Conservation (phyloP, 306 rosid species). For the Vigna radiata region DNA sequence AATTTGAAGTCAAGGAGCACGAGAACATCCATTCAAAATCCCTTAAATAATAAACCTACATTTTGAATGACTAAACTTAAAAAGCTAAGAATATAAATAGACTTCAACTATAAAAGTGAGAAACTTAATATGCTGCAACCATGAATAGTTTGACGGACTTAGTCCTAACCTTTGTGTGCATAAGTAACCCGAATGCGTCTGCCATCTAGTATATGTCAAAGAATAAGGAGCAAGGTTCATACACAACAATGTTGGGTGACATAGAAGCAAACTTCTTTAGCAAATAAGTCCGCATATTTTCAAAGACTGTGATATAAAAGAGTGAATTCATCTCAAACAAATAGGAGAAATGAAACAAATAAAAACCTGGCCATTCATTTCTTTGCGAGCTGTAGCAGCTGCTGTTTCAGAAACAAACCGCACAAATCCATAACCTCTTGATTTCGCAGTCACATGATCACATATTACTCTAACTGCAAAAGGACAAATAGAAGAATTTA, state of each 20-base stretch:
- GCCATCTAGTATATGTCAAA: slow-evolving; percentile 62
- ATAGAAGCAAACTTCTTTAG: no score
- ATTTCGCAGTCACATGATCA: slow-evolving; percentile 65
- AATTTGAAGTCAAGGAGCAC: neutral
- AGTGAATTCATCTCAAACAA: neutral
- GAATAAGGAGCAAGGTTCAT: neutral
- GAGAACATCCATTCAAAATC: neutral
- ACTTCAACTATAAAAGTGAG: neutral
- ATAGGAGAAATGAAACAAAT: neutral
- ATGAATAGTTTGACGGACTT: neutral
- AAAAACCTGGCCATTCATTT: slow-evolving; percentile 62
- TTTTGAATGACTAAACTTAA: neutral
- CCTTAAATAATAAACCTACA: neutral
- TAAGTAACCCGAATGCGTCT: slow-evolving; percentile 61
- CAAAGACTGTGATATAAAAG: neutral
- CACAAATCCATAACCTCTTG: slow-evolving; percentile 74
- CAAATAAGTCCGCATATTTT: no score
- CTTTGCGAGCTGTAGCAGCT: slow-evolving; percentile 59
- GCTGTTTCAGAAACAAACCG: slow-evolving; percentile 59
- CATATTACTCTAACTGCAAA: slow-evolving; percentile 67
- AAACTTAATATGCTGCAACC: neutral
- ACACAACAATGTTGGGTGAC: neutral
- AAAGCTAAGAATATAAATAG: neutral
- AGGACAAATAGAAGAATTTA: neutral
- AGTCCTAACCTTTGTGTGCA: slow-evolving; percentile 48